Evolutionary conservation across 2,329 filamentous ascomycete species (phyloP), one percentile per base, ranked within the genome.

Genomic region (Uncinocarpus reesii): DNA sequence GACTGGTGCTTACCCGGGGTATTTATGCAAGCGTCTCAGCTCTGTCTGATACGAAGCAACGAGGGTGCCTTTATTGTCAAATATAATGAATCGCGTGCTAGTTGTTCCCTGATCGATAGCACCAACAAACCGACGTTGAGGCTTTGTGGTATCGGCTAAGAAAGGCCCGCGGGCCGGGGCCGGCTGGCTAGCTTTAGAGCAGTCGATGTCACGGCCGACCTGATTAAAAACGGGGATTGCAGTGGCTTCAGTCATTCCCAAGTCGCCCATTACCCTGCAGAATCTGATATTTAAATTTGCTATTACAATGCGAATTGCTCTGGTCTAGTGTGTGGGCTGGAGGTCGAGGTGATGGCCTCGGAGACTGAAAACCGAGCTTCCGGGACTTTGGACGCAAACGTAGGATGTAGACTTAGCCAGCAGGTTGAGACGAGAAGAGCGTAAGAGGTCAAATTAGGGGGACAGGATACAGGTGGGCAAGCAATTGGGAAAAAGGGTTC

Each of bases 61-160:
- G 3, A 85, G 84, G 51, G 84, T 80, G 48, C 88, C 87, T 35
- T 77, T 70, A 55, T 79, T 80, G 66, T 94, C 81, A 70, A 95
- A 95, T 62, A 95, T 89, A 57, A 95, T 77, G 68, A 95, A 95
- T 31, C 88, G 78, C 28, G 87, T 86, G 51, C 84, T 90, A 26
- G 88, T 95, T 10, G 88, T 95, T 50, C 88, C 88, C 61, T 93
- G 86, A 62, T 95, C 88, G 62, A 95, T 89, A 57, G 84, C 86
- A 52, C 87, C 88, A 52, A 94, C 82, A 60, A 86, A 94, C n/a
- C 50, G 45, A 24, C 36, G 44, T 26, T 32, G 26, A 23, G n/a
- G 35, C 21, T 32, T 34, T 24, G n/a, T 32, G 13, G n/a, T 3
- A 18, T 47, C 35, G 7, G 34, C 21, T 7, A 32, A 4, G 29